phyloP scores from a whole-genome alignment of 2,329 filamentous ascomycete species.

The Fusarium cicatricum region DNA sequence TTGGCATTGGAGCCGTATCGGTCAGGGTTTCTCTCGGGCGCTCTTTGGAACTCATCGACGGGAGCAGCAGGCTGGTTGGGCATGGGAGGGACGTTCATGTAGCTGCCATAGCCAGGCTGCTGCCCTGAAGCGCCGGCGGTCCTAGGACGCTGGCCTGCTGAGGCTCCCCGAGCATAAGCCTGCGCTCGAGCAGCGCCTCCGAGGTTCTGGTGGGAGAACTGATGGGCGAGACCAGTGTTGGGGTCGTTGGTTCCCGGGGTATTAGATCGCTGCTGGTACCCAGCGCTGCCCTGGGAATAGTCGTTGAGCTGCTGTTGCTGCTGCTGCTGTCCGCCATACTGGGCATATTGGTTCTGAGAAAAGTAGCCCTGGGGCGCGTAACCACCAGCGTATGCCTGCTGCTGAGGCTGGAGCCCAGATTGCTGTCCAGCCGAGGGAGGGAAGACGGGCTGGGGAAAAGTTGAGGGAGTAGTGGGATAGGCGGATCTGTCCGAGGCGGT shows the following conservation, averaged over 20 bases:
- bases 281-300: slow-evolving; percentile 56
- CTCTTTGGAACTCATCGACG: slow-evolving; percentile 77
- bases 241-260: slow-evolving; percentile 77
- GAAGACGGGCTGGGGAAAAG: slow-evolving; percentile 90
- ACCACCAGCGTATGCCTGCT: slow-evolving; percentile 59
- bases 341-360: slow-evolving; percentile 65
- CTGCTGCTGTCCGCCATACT: slow-evolving; percentile 49
- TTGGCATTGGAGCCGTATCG: slow-evolving; percentile 72
- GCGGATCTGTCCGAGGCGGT: slow-evolving; percentile 70
- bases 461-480: slow-evolving; percentile 91
- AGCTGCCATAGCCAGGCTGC: slow-evolving; percentile 68
- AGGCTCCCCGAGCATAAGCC: slow-evolving; percentile 73
- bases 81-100: slow-evolving; percentile 72
- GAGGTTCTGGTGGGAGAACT: slow-evolving; percentile 96
- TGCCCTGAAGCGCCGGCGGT: slow-evolving; percentile 78
- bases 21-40: slow-evolving; percentile 87
- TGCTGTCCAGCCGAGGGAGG: slow-evolving; percentile 44
- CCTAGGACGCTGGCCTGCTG: slow-evolving; percentile 79
- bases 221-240: slow-evolving; percentile 90
- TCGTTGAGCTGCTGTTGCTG: slow-evolving; percentile 51
- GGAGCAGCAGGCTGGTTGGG: slow-evolving; percentile 66
- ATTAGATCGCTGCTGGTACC: slow-evolving; percentile 62
- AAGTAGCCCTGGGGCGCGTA: slow-evolving; percentile 64
- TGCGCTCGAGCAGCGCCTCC: slow-evolving; percentile 74
- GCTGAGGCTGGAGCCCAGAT: slow-evolving; percentile 47